phyloP scores from a whole-genome alignment of 1,284 basidiomycete genomes.

The Cutaneotrichosporon sp. region DNA sequence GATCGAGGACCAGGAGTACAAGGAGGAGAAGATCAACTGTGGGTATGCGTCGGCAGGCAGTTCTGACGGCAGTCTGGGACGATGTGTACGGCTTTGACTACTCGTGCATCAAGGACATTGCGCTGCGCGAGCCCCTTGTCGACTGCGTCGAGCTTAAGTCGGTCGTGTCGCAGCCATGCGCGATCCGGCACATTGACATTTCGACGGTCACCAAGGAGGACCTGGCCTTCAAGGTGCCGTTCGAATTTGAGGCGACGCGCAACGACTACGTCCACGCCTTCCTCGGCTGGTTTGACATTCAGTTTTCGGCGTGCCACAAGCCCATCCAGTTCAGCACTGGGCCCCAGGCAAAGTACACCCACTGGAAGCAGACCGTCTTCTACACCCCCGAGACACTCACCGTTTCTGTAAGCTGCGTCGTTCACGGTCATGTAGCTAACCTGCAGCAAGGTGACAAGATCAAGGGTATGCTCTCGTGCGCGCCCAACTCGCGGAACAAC shows the following conservation, averaged over 20 bases:
- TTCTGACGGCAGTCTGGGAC: conserved; percentile 75
- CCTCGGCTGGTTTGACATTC: conserved; percentile 98
- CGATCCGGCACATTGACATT: conserved; percentile 88
- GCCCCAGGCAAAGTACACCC: conserved; percentile 92
- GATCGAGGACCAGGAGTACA: conserved; percentile 99
- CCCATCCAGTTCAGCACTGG: conserved; percentile 92
- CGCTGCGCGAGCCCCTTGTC: conserved; percentile 90
- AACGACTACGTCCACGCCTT: conserved; percentile 98
- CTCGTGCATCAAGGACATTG: conserved; percentile 99
- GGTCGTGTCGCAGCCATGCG: conserved; percentile 82
- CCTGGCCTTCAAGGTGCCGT: conserved; percentile 75
- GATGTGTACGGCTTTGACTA: conserved; percentile 99
- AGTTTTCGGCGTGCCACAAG: conserved; percentile 94
- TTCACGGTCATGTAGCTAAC: neutral
- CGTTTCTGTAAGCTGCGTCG: conserved; percentile 35
- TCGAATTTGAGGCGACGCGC: conserved; percentile 75
- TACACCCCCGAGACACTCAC: conserved; percentile 72
- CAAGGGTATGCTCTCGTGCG: conserved; percentile 65
- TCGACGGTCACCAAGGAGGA: conserved; percentile 93
- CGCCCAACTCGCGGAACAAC: conserved; percentile 83
- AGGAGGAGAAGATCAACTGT: conserved; percentile 99
- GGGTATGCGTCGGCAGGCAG: conserved; percentile 40
- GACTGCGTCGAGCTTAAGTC: conserved; percentile 94
- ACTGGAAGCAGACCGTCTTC: conserved; percentile 98
- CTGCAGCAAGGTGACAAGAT: conserved; percentile 61